These are phyloP conservation scores for Thelonectria discophora DNA, from an alignment of 2,329 filamentous ascomycete species.

Conservation along the genomic window DNA sequence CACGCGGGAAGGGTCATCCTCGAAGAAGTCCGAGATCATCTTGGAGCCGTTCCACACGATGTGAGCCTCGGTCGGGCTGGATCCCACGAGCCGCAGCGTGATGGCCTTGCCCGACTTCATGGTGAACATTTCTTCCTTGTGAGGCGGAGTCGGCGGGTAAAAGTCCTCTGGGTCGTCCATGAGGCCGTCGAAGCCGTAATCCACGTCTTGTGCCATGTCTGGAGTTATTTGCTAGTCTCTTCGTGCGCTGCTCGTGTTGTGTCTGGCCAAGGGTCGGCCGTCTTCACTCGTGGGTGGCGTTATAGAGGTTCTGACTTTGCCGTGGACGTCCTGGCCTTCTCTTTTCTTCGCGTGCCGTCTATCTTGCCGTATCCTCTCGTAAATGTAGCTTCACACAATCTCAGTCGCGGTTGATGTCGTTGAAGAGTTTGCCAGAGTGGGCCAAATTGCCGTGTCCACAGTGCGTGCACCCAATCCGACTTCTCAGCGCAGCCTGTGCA, in stretches of 20 bases:
- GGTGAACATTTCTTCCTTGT: conserved; percentile 76
- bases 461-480: conserved; percentile 32
- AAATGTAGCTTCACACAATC: no score
- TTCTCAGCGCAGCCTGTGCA: no score
- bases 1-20: conserved; percentile 73
- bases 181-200: conserved; percentile 58
- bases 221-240: conserved; percentile 1
- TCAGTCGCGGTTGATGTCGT: conserved; percentile 25
- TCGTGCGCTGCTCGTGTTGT: background rate
- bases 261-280: background rate
- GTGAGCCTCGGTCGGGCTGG: conserved; percentile 90
- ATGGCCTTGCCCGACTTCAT: conserved; percentile 72
- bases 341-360: no score
- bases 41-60: conserved; percentile 91
- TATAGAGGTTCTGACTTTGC: background rate
- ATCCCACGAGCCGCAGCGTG: conserved; percentile 81
- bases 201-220: conserved; percentile 48
- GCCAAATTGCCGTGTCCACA: conserved; percentile 41
- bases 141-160: conserved; percentile 79
- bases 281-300: conserved; percentile 6
- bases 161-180: conserved; percentile 86
- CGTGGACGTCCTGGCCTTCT: background rate
- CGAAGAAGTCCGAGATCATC: conserved; percentile 80
- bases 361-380: background rate
- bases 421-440: conserved; percentile 44